phyloP scores from a whole-genome alignment of 1,284 basidiomycete genomes.

The Irpex rosettiformis region DNA sequence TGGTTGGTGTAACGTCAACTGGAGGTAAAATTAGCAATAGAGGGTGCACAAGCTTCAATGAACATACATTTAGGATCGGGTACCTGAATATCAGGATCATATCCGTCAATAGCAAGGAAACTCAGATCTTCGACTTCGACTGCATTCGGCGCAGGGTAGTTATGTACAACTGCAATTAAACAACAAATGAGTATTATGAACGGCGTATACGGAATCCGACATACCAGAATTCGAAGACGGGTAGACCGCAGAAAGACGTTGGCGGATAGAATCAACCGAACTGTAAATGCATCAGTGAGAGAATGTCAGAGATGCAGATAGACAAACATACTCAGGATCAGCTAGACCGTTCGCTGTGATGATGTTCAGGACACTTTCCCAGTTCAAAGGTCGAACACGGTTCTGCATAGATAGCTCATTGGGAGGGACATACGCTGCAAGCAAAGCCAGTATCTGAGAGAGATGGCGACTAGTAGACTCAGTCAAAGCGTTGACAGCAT shows the following conservation, averaged over 20 bases:
- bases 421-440: conserved; percentile 43
- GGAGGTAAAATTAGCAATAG: background rate
- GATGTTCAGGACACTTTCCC: conserved; percentile 46
- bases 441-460: conserved; percentile 39
- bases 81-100: conserved; percentile 10
- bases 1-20: background rate
- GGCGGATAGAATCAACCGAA: conserved; percentile 33
- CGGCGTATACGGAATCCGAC: background rate
- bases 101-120: conserved; percentile 16
- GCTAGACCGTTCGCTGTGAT: conserved; percentile 36
- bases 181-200: background rate
- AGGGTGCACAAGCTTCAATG: background rate
- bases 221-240: conserved; percentile 8
- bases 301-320: conserved; percentile 13
- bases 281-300: conserved; percentile 23
- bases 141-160: background rate
- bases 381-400: conserved; percentile 46
- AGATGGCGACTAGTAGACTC: conserved; percentile 38
- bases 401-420: conserved; percentile 48
- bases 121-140: conserved; percentile 11
- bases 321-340: conserved; percentile 37
- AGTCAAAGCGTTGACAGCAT: conserved; percentile 23
- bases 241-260: conserved; percentile 35
- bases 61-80: conserved; percentile 15
- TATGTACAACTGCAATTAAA: conserved; percentile 9